Base-by-base conservation (phyloP, 768 basidiomycete genomes). In the Macrolepiota fuliginosa region DNA sequence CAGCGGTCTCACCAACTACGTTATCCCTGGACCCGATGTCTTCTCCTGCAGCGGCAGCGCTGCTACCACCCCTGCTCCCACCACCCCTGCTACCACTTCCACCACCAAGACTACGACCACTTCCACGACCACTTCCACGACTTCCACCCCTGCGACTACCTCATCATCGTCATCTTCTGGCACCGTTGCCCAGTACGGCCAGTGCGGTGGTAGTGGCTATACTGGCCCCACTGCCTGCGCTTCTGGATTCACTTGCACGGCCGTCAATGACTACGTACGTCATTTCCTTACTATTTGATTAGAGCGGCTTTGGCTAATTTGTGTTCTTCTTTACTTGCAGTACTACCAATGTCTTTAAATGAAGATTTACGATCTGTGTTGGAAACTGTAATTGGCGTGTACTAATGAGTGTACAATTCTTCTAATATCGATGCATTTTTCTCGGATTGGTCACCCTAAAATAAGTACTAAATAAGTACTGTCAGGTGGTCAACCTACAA, bases 181-280 rank as follows among this genome's bases (percentile, higher is more conserved):
- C 6, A 74, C 74, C 35, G 78, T 75, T 19, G 68, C 72, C 3
- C 77, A 79, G 7, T 82, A 74, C 29, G 80, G 73, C 1, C 79
- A 80, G 62, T 79, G 79, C 36, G 78, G 79, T 47, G 79, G 79
- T 19, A 54, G 62, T 19, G 70, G 62, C 4, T 67, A 61, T 39
- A 40, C 60, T 42, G 64, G 66, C 52, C 46, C 56, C 27, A 67
- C 64, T 27, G 62, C 54, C 10, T 70, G 69, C 58, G 63, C 63
- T 12, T 42, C 68, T 2, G 68, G 68, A 0, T 70, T 45, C 61
- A 67, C 61, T 27, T 70, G 69, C 53, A 61, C 50, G 2, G 60
- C 56, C 5, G 42, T 53, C 25, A 70, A 64, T 55, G 65, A 64
- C 62, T 68, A 66, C 36, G 69, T 71, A 45, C 35, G 59, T 7